A percentile compares a stretch with the other conserved stretches of the same genome.
These are phyloP conservation scores for Arthrinium puccinioides DNA, from an alignment of 2,329 filamentous ascomycete genomes.

Conservation along the genomic window DNA sequence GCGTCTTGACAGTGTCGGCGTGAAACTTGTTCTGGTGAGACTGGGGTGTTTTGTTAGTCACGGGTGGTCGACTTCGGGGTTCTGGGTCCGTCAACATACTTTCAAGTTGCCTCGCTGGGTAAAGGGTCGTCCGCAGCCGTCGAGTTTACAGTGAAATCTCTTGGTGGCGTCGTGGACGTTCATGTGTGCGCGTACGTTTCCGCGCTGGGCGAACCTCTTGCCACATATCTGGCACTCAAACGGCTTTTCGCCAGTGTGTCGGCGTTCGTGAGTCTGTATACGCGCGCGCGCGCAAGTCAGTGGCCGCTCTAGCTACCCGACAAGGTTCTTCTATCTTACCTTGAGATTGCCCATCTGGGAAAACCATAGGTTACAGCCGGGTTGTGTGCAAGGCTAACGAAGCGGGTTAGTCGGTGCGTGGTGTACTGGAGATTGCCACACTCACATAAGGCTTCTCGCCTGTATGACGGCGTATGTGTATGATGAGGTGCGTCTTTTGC, in stretches of 20 bases:
- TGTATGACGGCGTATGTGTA: conserved; percentile 81
- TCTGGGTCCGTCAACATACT: conserved; percentile 35
- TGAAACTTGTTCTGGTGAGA: conserved; percentile 96
- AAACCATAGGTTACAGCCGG: conserved; percentile 70
- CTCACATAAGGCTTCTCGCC: conserved; percentile 86
- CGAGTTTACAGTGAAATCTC: conserved; percentile 73
- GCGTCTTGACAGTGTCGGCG: conserved; percentile 58
- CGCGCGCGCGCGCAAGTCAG: too few relatives aligned
- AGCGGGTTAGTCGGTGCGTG: conserved; percentile 13
- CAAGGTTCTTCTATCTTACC: too few relatives aligned
- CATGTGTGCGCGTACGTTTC: conserved; percentile 78
- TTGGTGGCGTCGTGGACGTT: conserved; percentile 73
- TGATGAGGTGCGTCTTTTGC: conserved; percentile 89
- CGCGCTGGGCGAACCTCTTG: conserved; percentile 77
- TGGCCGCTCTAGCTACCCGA: too few relatives aligned
- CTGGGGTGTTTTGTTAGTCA: conserved; percentile 29
- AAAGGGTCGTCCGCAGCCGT: conserved; percentile 80
- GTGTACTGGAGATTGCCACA: conserved; percentile 9
- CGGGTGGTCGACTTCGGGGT: background rate
- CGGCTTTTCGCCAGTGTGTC: conserved; percentile 82
- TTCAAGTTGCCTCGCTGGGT: conserved; percentile 90
- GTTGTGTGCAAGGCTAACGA: conserved; percentile 55
- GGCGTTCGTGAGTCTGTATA: conserved; percentile 79
- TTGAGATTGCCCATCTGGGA: conserved; percentile 89
- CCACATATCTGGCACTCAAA: conserved; percentile 74